Conservation (phyloP, 257 asterid species). For the Lycium ferocissimum region DNA sequence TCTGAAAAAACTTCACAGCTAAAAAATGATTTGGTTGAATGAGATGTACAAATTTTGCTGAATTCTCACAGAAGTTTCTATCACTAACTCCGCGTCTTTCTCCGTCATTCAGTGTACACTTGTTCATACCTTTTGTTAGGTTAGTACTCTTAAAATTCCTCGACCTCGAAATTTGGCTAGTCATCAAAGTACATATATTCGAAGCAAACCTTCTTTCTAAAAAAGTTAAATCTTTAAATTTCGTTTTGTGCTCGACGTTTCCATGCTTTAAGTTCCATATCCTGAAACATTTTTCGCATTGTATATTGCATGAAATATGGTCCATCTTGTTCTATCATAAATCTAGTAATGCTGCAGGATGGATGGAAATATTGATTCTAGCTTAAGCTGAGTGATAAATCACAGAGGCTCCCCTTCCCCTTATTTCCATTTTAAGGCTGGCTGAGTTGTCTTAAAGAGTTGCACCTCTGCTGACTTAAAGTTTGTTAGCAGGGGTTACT, state of each 20-base stretch:
- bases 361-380: background rate
- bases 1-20: background rate
- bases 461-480: background rate
- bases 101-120: background rate
- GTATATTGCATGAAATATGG: background rate
- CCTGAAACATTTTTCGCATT: background rate
- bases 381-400: conserved; percentile 11
- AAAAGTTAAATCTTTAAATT: background rate
- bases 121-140: background rate
- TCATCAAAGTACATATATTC: background rate
- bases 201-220: background rate
- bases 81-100: background rate
- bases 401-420: background rate
- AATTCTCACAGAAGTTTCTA: background rate
- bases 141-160: background rate
- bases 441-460: background rate
- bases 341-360: conserved; percentile 20
- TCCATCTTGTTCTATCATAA: conserved; percentile 14
- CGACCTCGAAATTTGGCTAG: background rate
- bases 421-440: background rate
- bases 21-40: background rate
- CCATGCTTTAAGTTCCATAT: background rate
- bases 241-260: background rate
- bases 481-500: too few relatives aligned
- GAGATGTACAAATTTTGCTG: background rate